phyloP scores from a whole-genome alignment of 768 basidiomycete species.

The Boletus vermiculosoides region DNA sequence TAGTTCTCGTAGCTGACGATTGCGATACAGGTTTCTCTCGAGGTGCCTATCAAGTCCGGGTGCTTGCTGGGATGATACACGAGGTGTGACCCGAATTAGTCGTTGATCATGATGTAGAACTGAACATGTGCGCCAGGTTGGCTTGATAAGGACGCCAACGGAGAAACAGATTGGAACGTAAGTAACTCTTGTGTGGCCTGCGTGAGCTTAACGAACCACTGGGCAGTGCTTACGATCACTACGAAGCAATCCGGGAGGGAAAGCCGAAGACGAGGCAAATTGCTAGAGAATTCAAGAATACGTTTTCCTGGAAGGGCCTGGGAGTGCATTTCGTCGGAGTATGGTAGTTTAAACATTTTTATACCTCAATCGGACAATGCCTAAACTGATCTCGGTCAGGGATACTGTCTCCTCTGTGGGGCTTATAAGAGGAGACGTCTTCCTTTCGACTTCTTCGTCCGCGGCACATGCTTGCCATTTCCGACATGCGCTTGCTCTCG shows the following conservation, averaged over 20 bases:
- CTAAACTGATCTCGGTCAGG: conserved; percentile 34
- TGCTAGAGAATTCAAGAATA: conserved; percentile 40
- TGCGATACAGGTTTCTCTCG: conserved; percentile 38
- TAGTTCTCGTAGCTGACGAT: background rate
- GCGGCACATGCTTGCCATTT: conserved; percentile 57
- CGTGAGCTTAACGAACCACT: background rate
- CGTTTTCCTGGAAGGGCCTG: conserved; percentile 44
- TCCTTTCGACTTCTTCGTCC: conserved; percentile 55
- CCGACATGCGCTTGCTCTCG: conserved; percentile 64
- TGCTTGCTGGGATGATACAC: conserved; percentile 41
- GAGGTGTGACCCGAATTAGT: conserved; percentile 21
- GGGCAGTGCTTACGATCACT: conserved; percentile 21
- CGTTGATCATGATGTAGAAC: background rate
- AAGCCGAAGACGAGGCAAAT: conserved; percentile 21
- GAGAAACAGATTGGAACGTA: conserved; percentile 35
- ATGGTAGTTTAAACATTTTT: conserved; percentile 36
- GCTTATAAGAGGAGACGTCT: conserved; percentile 42
- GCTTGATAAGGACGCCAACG: conserved; percentile 31
- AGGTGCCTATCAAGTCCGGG: conserved; percentile 42
- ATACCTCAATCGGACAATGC: background rate
- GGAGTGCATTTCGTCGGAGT: conserved; percentile 36
- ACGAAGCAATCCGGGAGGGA: conserved; percentile 15
- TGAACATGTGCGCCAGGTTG: conserved; percentile 25
- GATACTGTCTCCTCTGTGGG: conserved; percentile 70
- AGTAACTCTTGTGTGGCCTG: background rate